phyloP scores from a whole-genome alignment of 2,329 filamentous ascomycete species.

The Magnaporthales sp. region DNA sequence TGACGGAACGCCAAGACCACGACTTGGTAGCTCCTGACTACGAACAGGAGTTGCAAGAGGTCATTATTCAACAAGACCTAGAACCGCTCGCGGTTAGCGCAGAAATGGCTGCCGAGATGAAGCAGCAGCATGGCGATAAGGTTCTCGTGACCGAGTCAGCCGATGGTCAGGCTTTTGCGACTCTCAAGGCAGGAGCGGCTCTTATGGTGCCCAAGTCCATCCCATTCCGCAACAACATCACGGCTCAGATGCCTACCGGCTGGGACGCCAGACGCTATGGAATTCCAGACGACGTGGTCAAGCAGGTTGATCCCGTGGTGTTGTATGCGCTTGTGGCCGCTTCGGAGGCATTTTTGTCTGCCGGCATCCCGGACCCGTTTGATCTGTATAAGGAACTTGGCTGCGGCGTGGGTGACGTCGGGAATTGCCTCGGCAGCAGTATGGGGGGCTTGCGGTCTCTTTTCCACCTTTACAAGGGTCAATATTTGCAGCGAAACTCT shows the following conservation, averaged over 20 bases:
- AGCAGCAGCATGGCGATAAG: constrained; percentile 20
- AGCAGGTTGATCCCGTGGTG: constrained; percentile 23
- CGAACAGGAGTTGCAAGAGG: constrained; percentile 23
- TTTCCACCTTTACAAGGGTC: constrained; percentile 19
- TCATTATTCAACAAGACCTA: constrained; percentile 22
- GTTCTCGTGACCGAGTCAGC: constrained; percentile 14
- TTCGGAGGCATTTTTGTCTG: constrained; percentile 22
- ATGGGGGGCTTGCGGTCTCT: constrained; percentile 18
- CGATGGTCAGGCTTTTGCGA: constrained; percentile 14
- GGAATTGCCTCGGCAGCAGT: constrained; percentile 23
- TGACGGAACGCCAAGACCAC: constrained; percentile 18
- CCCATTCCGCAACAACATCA: constrained; percentile 17
- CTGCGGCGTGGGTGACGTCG: constrained; percentile 21
- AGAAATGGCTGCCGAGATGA: constrained; percentile 21
- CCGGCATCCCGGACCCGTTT: constrained; percentile 21
- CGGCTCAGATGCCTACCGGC: constrained; percentile 24
- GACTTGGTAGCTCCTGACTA: constrained; percentile 16
- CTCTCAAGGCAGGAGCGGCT: constrained; percentile 20
- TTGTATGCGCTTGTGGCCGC: constrained; percentile 22
- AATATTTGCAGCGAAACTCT: constrained; percentile 19
- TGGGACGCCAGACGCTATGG: constrained; percentile 25
- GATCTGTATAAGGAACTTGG: constrained; percentile 17
- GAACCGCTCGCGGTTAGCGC: constrained; percentile 21
- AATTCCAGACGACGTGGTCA: constrained; percentile 24
- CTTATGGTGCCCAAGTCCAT: constrained; percentile 23